Evolutionary conservation across 2,329 filamentous ascomycete genomes (phyloP).

Genomic region (Trichoderma endophyticum): DNA sequence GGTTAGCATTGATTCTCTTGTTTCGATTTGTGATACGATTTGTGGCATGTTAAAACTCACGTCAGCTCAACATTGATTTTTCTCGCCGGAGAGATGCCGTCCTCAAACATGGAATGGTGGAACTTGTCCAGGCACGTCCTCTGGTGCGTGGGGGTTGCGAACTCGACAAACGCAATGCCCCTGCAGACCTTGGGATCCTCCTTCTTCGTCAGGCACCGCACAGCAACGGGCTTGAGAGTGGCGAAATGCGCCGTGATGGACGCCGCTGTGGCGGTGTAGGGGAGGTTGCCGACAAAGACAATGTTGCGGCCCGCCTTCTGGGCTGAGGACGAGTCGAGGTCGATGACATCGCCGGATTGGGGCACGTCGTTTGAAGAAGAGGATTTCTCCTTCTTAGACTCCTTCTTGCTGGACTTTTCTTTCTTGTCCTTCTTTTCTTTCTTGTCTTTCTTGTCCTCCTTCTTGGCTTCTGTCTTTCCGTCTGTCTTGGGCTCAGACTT

Average conservation of each 20-base stretch:
- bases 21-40: too few relatives aligned
- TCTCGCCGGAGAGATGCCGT: slow-evolving; percentile 54
- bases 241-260: slow-evolving; percentile 73
- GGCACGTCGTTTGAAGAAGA: neutral
- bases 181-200: slow-evolving; percentile 59
- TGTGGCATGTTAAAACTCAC: slow-evolving; percentile 45
- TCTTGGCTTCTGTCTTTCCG: slow-evolving; percentile 31
- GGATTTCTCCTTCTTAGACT: slow-evolving; percentile 20
- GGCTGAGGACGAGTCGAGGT: slow-evolving; percentile 19
- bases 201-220: slow-evolving; percentile 69
- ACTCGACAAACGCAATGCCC: slow-evolving; percentile 86
- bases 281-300: slow-evolving; percentile 68
- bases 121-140: slow-evolving; percentile 88
- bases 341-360: slow-evolving; percentile 33
- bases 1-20: neutral
- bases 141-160: slow-evolving; percentile 82
- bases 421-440: slow-evolving; percentile 24
- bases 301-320: slow-evolving; percentile 32
- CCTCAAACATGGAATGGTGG: slow-evolving; percentile 76
- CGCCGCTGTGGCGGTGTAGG: slow-evolving; percentile 72
- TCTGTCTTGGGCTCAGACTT: slow-evolving; percentile 29
- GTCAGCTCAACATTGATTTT: slow-evolving; percentile 93
- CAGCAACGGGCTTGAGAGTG: slow-evolving; percentile 51
- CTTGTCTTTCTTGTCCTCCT: slow-evolving; percentile 27
- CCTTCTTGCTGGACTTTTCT: slow-evolving; percentile 23